Base-by-base conservation (phyloP, 108 stramenopile species). In the Nitzschia sp. region DNA sequence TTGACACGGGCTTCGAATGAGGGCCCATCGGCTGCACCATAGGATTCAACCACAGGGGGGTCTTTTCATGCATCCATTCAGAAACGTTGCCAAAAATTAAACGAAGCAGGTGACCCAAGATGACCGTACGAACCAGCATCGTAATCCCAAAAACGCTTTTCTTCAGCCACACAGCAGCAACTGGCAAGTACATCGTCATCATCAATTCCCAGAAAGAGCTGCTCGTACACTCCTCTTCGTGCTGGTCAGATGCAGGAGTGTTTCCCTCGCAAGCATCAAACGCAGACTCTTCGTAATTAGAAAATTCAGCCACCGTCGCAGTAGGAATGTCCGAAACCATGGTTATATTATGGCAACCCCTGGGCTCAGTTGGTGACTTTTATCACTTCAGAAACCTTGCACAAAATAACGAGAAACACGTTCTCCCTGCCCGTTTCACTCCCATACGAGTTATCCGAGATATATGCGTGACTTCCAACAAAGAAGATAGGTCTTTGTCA, bases 91-190 rank as follows among this genome's bases (percentile, higher is more conserved):
- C 66, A 66, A 74, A 60, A 0, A 75, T 53, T 0, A 78, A 24
- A 15, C 73, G 72, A 29, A 84, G 27, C n/a, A 76, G 18, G 13
- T 84, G 76, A 49, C 83, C 79, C 8, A 80, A 65, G 8, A 84
- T 13, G 3, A 80, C 38, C 18, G 76, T 59, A 18, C 83, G 79
- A 45, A 80, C 46, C 32, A 80, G 63, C 25, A 76, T 54, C 13
- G 66, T 67, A 13, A 71, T 68, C 30, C 79, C 79, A 51, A 74
- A 70, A 49, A 80, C 74, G 34, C 76, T 69, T 24, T 70, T 67
- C n/a, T 79, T 76, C 5, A 77, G 38, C 72, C 83, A 80, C n/a
- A 84, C 45, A 13, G 77, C 36, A 2, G 72, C 23, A 18, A 84
- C 28, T 2, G 83, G 83, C 35, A 78, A 0, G 55, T 78, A 84